Evolutionary conservation across 2,329 filamentous ascomycete species (phyloP).

Genomic region (Pseudogymnoascus sp.): DNA sequence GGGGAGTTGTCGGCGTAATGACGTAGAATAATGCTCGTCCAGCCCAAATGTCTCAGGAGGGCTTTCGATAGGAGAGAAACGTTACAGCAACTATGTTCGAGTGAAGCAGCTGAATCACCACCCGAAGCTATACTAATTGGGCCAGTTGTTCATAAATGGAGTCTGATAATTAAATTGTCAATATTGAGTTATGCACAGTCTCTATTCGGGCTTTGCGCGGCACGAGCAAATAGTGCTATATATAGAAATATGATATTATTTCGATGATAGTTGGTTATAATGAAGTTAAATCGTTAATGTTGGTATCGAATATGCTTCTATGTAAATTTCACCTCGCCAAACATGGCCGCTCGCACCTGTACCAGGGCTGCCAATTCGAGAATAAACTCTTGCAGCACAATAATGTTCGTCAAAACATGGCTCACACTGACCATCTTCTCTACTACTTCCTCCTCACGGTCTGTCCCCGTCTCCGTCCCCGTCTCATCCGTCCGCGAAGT

Average conservation of each 20-base stretch:
- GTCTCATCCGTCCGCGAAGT: conserved; percentile 10
- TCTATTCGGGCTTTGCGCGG: not conserved
- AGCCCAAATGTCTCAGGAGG: not conserved
- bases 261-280: not conserved
- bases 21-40: not conserved
- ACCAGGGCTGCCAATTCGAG: conserved; percentile 67
- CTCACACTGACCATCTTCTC: conserved; percentile 53
- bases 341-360: conserved; percentile 65
- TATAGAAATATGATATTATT: not conserved
- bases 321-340: conserved; percentile 64
- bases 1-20: not conserved
- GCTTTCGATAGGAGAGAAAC: not conserved
- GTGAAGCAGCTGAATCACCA: not conserved
- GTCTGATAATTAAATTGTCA: not conserved
- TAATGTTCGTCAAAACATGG: conserved; percentile 70
- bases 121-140: not conserved
- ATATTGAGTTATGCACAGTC: not conserved
- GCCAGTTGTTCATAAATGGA: not conserved
- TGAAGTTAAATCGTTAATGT: not conserved
- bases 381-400: conserved; percentile 72
- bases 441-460: conserved; percentile 22
- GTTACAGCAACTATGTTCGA: not conserved
- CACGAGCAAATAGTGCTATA: not conserved
- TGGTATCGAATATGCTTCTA: conserved; percentile 18
- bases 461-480: conserved; percentile 17